Evolutionary conservation across 768 basidiomycete genomes (phyloP).

Genomic region (Crucibulum laeve): DNA sequence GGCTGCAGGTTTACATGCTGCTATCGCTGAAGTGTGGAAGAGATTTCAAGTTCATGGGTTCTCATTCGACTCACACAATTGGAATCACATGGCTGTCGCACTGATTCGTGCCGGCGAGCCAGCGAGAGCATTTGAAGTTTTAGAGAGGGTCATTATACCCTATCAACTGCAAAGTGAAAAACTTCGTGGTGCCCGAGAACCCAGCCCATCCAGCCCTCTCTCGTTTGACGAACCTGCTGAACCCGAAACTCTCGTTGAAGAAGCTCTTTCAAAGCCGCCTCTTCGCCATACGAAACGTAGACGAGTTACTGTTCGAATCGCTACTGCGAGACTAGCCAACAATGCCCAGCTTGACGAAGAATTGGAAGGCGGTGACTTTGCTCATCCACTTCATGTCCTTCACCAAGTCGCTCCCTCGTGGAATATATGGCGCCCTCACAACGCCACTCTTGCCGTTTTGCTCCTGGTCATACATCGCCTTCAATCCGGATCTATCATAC

Average conservation of each 20-base stretch:
- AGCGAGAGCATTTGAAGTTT: conserved; percentile 78
- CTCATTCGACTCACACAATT: conserved; percentile 83
- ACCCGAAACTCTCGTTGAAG: conserved; percentile 5
- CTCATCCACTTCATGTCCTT: conserved; percentile 55
- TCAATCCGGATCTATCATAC: conserved; percentile 42
- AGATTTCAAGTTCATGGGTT: conserved; percentile 59
- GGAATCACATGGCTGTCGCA: conserved; percentile 79
- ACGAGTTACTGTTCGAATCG: neutral
- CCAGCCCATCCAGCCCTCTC: conserved; percentile 34
- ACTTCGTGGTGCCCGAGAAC: conserved; percentile 18
- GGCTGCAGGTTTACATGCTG: conserved; percentile 50
- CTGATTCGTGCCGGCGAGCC: conserved; percentile 77
- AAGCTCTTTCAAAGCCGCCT: conserved; percentile 23
- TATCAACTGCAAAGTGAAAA: conserved; percentile 31
- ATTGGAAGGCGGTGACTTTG: conserved; percentile 38
- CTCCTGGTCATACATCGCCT: conserved; percentile 43
- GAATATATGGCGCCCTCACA: conserved; percentile 65
- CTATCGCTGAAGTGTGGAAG: conserved; percentile 68
- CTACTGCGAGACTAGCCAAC: neutral
- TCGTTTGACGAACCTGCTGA: conserved; percentile 24
- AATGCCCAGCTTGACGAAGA: conserved; percentile 7
- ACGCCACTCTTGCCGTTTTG: conserved; percentile 41
- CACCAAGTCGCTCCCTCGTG: conserved; percentile 61
- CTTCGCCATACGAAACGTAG: neutral
- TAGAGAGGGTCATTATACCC: conserved; percentile 74